A percentile compares a stretch with the other conserved stretches of the same genome.
Evolutionary conservation across 441 rosid species (phyloP).

Genomic region (Gossypium gossypioides): DNA sequence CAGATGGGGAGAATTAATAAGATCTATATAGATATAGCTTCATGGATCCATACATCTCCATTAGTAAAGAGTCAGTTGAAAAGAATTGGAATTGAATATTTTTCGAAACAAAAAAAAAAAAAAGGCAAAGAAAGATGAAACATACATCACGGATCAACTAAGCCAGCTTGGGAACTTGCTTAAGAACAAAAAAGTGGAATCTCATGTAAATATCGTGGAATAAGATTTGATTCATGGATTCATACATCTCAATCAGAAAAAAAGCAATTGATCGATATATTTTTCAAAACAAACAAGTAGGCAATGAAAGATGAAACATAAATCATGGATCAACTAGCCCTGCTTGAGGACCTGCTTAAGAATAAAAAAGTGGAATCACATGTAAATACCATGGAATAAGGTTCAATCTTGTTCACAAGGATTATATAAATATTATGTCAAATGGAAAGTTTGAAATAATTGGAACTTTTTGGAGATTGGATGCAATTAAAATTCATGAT

Average conservation of each 20-base stretch:
- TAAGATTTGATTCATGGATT: background rate
- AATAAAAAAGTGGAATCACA: background rate
- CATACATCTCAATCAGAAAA: background rate
- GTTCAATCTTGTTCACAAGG: background rate
- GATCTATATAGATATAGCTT: no score
- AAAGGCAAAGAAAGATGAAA: background rate
- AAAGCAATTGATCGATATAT: background rate
- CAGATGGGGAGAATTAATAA: background rate
- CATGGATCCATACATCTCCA: no score
- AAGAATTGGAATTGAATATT: no score
- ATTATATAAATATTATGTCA: background rate
- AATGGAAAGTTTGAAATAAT: background rate
- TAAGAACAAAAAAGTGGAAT: background rate
- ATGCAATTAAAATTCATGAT: no score
- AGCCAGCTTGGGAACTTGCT: background rate
- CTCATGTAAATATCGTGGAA: background rate
- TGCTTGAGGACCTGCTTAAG: background rate
- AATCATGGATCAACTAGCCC: background rate
- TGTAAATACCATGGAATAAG: background rate
- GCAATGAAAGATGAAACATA: background rate
- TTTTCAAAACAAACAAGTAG: background rate
- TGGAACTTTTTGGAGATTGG: background rate
- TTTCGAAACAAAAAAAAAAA: no score
- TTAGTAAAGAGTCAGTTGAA: no score
- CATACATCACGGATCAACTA: background rate